A percentile compares a stretch with the other conserved stretches of the same genome.
Conservation (phyloP, 495 filamentous ascomycete species). For the Daldinia childiae region DNA sequence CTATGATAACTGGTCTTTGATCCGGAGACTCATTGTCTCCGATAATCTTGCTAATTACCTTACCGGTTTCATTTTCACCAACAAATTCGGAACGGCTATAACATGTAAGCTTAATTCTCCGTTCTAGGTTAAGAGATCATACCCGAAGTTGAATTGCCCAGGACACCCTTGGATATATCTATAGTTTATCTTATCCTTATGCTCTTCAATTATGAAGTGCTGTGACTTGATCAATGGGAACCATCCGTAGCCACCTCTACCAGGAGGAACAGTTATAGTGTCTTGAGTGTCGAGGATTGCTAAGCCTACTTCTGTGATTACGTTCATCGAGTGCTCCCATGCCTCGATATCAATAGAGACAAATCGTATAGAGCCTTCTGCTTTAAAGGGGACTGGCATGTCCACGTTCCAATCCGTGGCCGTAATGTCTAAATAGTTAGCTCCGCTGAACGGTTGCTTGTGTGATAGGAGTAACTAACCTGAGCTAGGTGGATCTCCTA, state of each 20-base stretch:
- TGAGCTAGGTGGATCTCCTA: conserved; percentile 22
- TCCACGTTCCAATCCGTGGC: conserved; percentile 24
- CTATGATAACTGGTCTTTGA: conserved; percentile 73
- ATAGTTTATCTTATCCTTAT: conserved; percentile 68
- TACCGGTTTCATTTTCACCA: conserved; percentile 9
- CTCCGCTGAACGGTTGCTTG: background rate
- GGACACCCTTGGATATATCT: conserved; percentile 75
- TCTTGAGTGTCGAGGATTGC: conserved; percentile 80
- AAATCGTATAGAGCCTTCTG: conserved; percentile 67
- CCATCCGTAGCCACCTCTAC: conserved; percentile 70
- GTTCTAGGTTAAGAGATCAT: conserved; percentile 30
- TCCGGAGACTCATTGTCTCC: conserved; percentile 36
- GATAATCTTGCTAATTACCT: conserved; percentile 44
- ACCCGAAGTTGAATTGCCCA: conserved; percentile 80
- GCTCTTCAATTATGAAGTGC: conserved; percentile 81
- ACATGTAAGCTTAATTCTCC: conserved; percentile 36
- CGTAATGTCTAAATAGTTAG: conserved; percentile 5
- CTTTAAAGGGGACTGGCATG: conserved; percentile 52
- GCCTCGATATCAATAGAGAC: conserved; percentile 84
- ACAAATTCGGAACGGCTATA: conserved; percentile 51
- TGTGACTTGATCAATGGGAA: conserved; percentile 67
- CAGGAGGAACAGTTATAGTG: conserved; percentile 63
- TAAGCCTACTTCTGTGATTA: conserved; percentile 87
- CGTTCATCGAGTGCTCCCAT: conserved; percentile 69
- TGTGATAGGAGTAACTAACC: conserved; percentile 5